Conservation (phyloP, 805 yeast genomes). For the Nakazawaea siamensis region DNA sequence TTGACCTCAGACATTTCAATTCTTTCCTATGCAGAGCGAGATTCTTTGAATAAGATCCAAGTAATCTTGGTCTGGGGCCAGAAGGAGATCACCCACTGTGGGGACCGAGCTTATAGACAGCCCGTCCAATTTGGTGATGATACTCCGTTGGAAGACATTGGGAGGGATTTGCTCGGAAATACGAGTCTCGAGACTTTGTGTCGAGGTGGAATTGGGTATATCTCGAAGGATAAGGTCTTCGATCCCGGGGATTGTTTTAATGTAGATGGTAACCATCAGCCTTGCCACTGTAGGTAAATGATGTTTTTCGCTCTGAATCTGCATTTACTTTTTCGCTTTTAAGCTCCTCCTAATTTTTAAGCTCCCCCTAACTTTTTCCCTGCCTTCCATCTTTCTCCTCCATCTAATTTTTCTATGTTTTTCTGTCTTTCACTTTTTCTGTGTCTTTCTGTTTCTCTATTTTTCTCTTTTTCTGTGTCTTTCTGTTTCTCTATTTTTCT, state of each 20-base stretch:
- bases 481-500: no score
- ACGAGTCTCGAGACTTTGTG: conserved; percentile 1
- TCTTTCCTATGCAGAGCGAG: no score
- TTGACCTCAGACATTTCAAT: no score
- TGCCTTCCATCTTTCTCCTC: no score
- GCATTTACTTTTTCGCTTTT: no score
- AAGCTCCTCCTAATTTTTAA: no score
- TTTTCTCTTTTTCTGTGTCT: no score
- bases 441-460: no score
- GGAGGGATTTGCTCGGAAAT: not conserved
- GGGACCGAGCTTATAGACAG: conserved; percentile 6
- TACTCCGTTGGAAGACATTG: not conserved
- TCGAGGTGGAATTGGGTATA: not conserved
- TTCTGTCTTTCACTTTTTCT: no score
- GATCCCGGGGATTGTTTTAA: conserved; percentile 5
- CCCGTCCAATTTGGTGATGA: conserved; percentile 6
- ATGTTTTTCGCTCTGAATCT: no score
- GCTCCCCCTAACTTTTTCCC: no score
- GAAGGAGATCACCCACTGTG: not conserved
- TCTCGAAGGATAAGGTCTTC: conserved; percentile 1
- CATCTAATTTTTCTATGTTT: no score
- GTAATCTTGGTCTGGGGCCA: not conserved
- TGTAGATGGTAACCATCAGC: conserved; percentile 4
- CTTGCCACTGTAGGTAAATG: not conserved
- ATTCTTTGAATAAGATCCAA: conserved; percentile 2